Evolutionary conservation across 768 basidiomycete species (phyloP).

Genomic region (Mycena rosella): DNA sequence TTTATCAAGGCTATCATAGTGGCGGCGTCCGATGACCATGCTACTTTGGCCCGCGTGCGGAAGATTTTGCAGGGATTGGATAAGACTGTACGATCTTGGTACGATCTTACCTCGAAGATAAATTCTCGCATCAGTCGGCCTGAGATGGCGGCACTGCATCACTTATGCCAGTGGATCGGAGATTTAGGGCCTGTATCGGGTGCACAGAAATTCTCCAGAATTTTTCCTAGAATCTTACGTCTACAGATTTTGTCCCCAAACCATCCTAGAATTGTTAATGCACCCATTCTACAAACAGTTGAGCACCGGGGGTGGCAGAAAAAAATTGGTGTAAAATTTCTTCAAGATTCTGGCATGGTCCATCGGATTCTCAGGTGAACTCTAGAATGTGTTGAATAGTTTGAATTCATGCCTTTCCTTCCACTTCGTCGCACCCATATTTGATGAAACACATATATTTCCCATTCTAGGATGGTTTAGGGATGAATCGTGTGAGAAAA

Average conservation of each 20-base stretch:
- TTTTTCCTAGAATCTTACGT: neutral
- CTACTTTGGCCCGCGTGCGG: no score
- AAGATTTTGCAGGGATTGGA: no score
- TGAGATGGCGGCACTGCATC: no score
- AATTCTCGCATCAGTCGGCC: no score
- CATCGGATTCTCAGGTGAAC: neutral
- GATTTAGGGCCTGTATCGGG: conserved; percentile 10
- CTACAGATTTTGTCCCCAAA: no score
- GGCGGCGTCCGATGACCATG: no score
- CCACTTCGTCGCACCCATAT: neutral
- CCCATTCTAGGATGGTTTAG: neutral
- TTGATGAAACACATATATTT: conserved; percentile 1
- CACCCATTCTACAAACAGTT: neutral
- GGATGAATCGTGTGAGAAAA: neutral
- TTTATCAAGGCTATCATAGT: no score
- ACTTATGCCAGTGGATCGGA: no score
- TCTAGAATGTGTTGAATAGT: neutral
- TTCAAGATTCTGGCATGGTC: neutral
- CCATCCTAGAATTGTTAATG: neutral
- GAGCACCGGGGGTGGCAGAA: conserved; percentile 1
- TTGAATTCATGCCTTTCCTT: neutral
- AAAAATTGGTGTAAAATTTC: neutral
- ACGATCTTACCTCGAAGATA: no score
- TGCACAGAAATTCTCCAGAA: neutral
- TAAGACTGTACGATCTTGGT: no score